Base-by-base conservation (phyloP, 2,329 filamentous ascomycete species). In the Trichoderma sp. region DNA sequence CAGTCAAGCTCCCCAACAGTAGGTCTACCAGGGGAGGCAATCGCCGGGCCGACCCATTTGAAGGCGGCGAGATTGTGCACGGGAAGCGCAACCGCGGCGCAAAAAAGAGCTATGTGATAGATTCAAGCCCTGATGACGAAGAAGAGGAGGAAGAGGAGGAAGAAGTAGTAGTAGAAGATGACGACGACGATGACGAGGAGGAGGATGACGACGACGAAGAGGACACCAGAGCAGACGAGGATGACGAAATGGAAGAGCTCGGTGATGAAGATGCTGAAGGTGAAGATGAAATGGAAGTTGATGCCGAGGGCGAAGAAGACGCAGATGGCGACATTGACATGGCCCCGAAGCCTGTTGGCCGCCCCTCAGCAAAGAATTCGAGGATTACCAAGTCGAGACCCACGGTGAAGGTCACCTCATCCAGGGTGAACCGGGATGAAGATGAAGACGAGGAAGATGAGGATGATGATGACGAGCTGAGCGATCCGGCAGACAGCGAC, bases 21-120 rank as follows among this genome's bases (percentile, higher is more conserved):
- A 88, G 84, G 78, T 82, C 84, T 61, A 85, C 84, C 7, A 82
- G 82, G 55, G 81, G 78, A 59, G 81, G 80, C 62, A 75, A 79
- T 57, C 80, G 81, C 59, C 78, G 78, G 63, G 77, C 80, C 47
- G 81, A 83, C 26, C 77, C 77, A 58, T 85, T 85, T 67, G 80
- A 80, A 28, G 83, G 82, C 28, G 83, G 84, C 34, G 84, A 86
- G 75, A 85, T 87, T 63, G 78, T 86, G 20, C 80, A 83, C 30
- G 84, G 85, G 47, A 87, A 86, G 75, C 83, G 87, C 63, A 88
- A 86, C 71, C 84, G 87, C 9, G 86, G 85, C 6, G 84, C 83
- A 20, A 88, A 88, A 80, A 89, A 89, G 80, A 89, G 84, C 74
- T 90, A 90, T 69, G 86, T 88, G 43, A 85, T 90, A 28, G 87